Percentiles rank a stretch among this genome's conserved stretches.
Conservation (phyloP, 208 protist species). For the Wallacemonas rigidus region DNA sequence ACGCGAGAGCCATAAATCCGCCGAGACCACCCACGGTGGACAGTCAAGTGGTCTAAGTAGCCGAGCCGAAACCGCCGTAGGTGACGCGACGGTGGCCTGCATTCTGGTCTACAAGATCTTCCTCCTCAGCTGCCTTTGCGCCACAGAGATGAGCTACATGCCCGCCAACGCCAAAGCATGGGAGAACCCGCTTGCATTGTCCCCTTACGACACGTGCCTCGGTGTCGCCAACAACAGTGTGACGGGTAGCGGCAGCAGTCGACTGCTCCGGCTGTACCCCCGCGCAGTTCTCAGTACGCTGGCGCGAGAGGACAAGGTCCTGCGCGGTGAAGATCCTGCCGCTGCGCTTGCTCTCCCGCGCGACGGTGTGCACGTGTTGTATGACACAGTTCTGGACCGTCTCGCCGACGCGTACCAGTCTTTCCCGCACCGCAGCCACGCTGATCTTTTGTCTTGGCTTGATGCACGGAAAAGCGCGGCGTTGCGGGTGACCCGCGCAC, state of each 20-base stretch:
- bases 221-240: not conserved
- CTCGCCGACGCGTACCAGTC: not conserved
- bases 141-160: conserved; percentile 36
- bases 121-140: conserved; percentile 44
- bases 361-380: not conserved
- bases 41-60: too few species aligned
- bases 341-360: not conserved
- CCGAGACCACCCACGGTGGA: not conserved
- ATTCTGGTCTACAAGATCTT: conserved; percentile 56
- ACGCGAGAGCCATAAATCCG: not conserved
- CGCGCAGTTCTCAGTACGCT: not conserved
- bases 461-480: not conserved
- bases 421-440: not conserved
- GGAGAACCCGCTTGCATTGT: not conserved
- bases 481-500: not conserved
- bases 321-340: not conserved
- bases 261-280: conserved; percentile 2
- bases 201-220: not conserved
- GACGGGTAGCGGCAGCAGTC: not conserved
- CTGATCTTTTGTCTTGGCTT: not conserved
- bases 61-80: not conserved
- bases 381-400: not conserved
- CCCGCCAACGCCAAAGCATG: conserved; percentile 1
- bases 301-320: not conserved
- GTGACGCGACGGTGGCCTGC: conserved; percentile 21